Base-by-base conservation (phyloP, 2,329 filamentous ascomycete genomes). In the Diaporthe nobilis region DNA sequence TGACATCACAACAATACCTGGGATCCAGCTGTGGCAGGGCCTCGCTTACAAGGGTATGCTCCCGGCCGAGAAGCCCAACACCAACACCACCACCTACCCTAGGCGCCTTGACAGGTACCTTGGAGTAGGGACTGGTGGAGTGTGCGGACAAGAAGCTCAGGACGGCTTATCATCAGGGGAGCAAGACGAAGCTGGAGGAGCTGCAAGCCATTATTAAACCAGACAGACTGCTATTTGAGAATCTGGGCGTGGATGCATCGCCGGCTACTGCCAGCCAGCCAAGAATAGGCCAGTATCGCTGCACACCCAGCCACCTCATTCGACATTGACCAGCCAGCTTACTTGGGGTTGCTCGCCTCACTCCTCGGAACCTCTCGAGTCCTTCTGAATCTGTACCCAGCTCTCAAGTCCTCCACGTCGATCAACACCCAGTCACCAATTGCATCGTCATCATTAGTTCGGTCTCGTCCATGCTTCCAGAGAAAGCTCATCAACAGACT, bases 301-400 rank as follows among this genome's bases (percentile, higher is more conserved):
- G 55, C 71, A 22, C 31, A 73, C 57, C 75, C 75, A 77, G 75
- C 75, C 75, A 77, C 75, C 75, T 65, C 63, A 77, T 77, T 77
- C 75, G 70, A 53, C 68, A 31, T 34, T 44, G 20, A 58, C 67
- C 73, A 70, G 58, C 65, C 74, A 77, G 55, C 60, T 31, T 65
- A 49, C 51, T 68, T 75, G 72, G 68, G 44, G 4, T 55, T 39
- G 39, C 37, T 28, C 51, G 37, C 39, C 72, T 68, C 51, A n/a
- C 34, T 20, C 15, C 39, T 42, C n/a, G 13, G 25, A 28, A 37
- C 13, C 72, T 60, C 20, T 49, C 37, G 28, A 55, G 39, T n/a
- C 49, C 49, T 60, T 67, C 34, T 53, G 37, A 4, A 68, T 53
- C 47, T 68, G 22, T 53, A 28, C 15, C 53, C 65, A 53, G 4